A percentile compares a stretch with the other conserved stretches of the same genome.
Evolutionary conservation across 257 asterid genomes (phyloP).

Genomic region (Coffea canephora): DNA sequence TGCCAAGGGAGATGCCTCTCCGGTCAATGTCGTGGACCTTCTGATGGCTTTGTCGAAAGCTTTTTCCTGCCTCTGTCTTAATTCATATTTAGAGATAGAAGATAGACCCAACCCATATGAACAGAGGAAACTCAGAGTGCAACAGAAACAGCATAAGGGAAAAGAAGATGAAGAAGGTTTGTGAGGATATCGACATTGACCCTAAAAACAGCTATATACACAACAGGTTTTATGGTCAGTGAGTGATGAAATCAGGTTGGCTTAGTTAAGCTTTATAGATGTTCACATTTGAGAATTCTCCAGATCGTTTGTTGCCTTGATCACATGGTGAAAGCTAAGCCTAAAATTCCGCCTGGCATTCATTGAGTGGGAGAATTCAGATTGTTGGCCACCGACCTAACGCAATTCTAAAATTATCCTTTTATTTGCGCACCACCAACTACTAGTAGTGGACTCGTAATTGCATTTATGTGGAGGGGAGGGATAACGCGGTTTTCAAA

Average conservation of each 20-base stretch:
- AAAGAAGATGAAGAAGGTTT: background rate
- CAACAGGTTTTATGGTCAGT: background rate
- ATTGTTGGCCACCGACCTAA: constrained; percentile 8
- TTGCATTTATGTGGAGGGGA: background rate
- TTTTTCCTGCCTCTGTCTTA: background rate
- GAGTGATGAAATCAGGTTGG: background rate
- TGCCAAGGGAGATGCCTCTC: constrained; percentile 3
- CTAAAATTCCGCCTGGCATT: background rate
- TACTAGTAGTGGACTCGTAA: background rate
- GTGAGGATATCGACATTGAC: background rate
- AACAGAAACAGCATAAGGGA: background rate
- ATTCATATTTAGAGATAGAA: background rate
- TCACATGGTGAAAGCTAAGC: background rate
- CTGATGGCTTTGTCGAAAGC: background rate
- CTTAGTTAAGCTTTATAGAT: background rate
- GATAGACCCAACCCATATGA: background rate
- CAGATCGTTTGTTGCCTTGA: background rate
- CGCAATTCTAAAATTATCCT: background rate
- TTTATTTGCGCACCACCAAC: no score
- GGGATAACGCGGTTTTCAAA: background rate
- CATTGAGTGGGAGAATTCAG: background rate
- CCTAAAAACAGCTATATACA: no score
- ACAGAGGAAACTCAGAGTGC: background rate
- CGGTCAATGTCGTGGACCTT: constrained; percentile 5
- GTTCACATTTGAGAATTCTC: background rate